Percentiles rank a stretch among this genome's conserved stretches.
Conservation (phyloP, 495 filamentous ascomycete species). For the Neurospora sp. region DNA sequence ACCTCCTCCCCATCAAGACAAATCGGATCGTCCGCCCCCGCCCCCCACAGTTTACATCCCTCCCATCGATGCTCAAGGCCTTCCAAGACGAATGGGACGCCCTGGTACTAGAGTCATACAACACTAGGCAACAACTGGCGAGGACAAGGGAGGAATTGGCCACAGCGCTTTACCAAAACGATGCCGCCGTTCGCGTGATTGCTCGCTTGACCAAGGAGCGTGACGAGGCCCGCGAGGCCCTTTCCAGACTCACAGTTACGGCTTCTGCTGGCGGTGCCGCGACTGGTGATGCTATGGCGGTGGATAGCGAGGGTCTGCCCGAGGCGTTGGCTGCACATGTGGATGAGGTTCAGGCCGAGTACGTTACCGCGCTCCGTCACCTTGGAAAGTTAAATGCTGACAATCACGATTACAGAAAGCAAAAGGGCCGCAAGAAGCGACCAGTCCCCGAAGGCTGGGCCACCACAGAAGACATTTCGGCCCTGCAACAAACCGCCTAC, state of each 20-base stretch:
- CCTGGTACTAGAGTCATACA: slow-evolving; percentile 79
- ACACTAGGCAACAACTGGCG: slow-evolving; percentile 73
- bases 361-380: slow-evolving; percentile 23
- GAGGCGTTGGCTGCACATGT: slow-evolving; percentile 63
- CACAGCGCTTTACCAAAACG: slow-evolving; percentile 88
- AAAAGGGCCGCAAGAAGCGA: slow-evolving; percentile 77
- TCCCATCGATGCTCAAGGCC: slow-evolving; percentile 89
- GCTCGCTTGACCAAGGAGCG: slow-evolving; percentile 78
- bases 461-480: slow-evolving; percentile 58
- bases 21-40: slow-evolving; percentile 74
- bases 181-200: slow-evolving; percentile 90
- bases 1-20: slow-evolving; percentile 80
- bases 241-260: slow-evolving; percentile 71
- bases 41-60: slow-evolving; percentile 90
- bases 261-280: slow-evolving; percentile 36
- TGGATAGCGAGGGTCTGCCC: slow-evolving; percentile 67
- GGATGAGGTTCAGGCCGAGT: slow-evolving; percentile 69
- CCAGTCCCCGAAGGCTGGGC: slow-evolving; percentile 78
- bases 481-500: slow-evolving; percentile 53
- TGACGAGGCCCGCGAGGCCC: slow-evolving; percentile 87
- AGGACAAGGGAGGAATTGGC: slow-evolving; percentile 90
- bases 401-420: slow-evolving; percentile 49
- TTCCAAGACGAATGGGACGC: slow-evolving; percentile 99
- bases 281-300: slow-evolving; percentile 79
- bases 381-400: slow-evolving; percentile 3